Evolutionary conservation across 2,329 filamentous ascomycete genomes (phyloP).

Genomic region (Epichloe sylvatica): DNA sequence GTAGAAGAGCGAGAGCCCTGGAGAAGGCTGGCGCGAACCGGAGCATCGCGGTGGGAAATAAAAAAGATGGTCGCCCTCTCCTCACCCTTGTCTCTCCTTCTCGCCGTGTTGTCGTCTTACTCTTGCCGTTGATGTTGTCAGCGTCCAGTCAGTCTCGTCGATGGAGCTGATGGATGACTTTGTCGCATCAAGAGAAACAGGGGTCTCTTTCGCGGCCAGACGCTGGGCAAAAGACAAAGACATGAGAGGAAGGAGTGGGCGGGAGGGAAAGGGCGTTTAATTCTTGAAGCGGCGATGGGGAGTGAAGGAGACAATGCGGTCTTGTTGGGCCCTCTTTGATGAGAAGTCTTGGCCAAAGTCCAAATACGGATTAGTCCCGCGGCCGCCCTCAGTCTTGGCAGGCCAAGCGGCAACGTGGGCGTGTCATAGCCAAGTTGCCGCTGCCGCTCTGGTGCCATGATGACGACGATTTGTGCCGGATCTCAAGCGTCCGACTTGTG

Average conservation of each 20-base stretch:
- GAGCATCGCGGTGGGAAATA: not conserved
- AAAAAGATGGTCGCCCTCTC: not conserved
- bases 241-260: not conserved
- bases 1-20: slow-evolving; percentile 6
- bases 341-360: slow-evolving; percentile 2
- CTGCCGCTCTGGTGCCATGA: not conserved
- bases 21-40: not conserved
- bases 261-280: too few species aligned
- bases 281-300: too few species aligned
- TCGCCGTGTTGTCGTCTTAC: not conserved
- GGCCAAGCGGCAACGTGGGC: not conserved
- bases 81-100: not conserved
- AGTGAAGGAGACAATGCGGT: too few species aligned
- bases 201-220: not conserved
- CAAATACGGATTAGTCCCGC: slow-evolving; percentile 2
- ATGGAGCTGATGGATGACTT: not conserved
- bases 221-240: not conserved
- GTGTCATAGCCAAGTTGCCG: not conserved
- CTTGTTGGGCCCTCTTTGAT: not conserved
- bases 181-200: not conserved
- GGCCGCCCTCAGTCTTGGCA: not conserved
- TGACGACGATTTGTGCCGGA: too few species aligned
- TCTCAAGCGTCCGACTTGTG: too few species aligned
- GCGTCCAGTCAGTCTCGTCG: not conserved
- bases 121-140: not conserved